These are phyloP conservation scores for Acacia pycnantha DNA, from an alignment of 331 rosid genomes.

Conservation along the genomic window DNA sequence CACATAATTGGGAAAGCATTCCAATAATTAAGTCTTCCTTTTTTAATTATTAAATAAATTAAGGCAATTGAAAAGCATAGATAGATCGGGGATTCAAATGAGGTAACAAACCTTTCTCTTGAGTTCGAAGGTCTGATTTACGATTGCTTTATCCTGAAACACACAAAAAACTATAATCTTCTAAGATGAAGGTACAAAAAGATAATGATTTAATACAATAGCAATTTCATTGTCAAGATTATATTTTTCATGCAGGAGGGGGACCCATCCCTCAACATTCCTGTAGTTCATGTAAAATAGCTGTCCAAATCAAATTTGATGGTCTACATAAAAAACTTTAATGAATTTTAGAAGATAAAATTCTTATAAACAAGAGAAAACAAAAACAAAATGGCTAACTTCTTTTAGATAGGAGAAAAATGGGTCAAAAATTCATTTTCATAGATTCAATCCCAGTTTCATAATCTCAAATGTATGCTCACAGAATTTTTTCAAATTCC, in stretches of 20 bases:
- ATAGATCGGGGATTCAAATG: not conserved
- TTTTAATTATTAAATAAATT: not conserved
- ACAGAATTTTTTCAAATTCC: too few relatives aligned
- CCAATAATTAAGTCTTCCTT: not conserved
- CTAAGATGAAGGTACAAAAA: not conserved
- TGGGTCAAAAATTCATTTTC: not conserved
- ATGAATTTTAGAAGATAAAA: not conserved
- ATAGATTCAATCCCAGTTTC: not conserved
- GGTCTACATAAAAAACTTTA: not conserved
- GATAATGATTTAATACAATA: not conserved
- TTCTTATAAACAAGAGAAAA: not conserved
- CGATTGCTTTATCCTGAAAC: not conserved
- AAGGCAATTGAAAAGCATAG: not conserved
- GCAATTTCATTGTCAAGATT: not conserved
- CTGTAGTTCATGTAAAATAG: not conserved
- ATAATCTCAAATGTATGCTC: not conserved
- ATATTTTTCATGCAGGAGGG: not conserved
- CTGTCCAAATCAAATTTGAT: not conserved
- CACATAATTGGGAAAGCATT: not conserved
- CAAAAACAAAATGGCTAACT: not conserved
- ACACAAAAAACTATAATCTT: not conserved
- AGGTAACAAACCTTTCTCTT: not conserved
- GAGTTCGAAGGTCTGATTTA: not conserved
- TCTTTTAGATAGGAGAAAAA: not conserved
- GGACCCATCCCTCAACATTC: not conserved